phyloP scores from a whole-genome alignment of 2,329 filamentous ascomycete genomes.

The Mycosphaerella sp. region DNA sequence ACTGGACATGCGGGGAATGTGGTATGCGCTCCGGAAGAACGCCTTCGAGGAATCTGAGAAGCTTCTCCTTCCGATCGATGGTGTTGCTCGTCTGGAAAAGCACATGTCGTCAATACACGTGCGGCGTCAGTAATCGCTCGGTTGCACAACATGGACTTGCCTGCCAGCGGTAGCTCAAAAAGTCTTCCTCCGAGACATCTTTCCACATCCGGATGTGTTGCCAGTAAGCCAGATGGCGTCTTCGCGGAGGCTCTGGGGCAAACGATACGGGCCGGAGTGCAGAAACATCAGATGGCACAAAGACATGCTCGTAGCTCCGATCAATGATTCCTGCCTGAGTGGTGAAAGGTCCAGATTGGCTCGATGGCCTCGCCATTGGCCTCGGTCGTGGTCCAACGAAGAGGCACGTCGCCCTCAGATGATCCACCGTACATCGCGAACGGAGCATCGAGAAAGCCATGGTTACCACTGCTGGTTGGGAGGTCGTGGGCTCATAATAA shows the following conservation, averaged over 20 bases:
- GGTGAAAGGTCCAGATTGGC: slow-evolving; percentile 3
- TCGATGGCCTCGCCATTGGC: not conserved
- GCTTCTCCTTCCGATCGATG: slow-evolving; percentile 43
- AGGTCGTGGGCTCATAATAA: not conserved
- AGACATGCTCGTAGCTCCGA: slow-evolving; percentile 6
- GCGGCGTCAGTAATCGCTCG: not conserved
- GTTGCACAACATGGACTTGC: slow-evolving; percentile 36
- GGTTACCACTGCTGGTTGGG: not conserved
- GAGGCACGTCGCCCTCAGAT: not conserved
- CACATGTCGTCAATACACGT: slow-evolving; percentile 1
- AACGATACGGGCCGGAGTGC: not conserved
- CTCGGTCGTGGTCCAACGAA: not conserved
- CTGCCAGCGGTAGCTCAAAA: slow-evolving; percentile 51
- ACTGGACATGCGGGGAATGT: slow-evolving; percentile 19
- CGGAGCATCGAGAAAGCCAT: not conserved
- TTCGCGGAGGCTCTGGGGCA: not conserved
- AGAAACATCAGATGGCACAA: slow-evolving; percentile 10
- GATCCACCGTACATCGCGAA: not conserved
- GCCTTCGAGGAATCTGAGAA: slow-evolving; percentile 45
- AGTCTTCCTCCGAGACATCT: slow-evolving; percentile 43
- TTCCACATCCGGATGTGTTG: slow-evolving; percentile 38
- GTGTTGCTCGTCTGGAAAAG: slow-evolving; percentile 43
- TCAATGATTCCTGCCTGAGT: slow-evolving; percentile 7
- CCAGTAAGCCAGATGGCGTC: slow-evolving; percentile 15
- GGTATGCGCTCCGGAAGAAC: slow-evolving; percentile 49